These are phyloP conservation scores for Fistulinella prunicolor DNA, from an alignment of 768 basidiomycete genomes.

Conservation along the genomic window DNA sequence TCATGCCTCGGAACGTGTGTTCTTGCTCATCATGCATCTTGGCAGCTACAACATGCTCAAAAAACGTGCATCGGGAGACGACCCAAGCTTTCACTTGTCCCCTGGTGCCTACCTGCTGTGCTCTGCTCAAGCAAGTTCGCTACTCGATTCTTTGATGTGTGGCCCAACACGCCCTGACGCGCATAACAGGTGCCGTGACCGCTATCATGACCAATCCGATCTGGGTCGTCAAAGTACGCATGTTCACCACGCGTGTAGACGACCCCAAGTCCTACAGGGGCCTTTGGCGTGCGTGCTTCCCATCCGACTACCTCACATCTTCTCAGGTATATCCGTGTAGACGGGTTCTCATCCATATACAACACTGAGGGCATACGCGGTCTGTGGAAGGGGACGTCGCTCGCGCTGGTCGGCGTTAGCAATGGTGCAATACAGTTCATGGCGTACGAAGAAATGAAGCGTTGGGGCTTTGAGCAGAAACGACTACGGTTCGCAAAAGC, in stretches of 20 bases:
- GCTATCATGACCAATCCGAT: conserved; percentile 95
- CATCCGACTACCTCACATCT: background rate
- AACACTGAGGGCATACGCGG: conserved; percentile 73
- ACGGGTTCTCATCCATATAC: conserved; percentile 72
- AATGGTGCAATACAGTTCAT: conserved; percentile 97
- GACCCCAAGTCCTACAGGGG: conserved; percentile 75
- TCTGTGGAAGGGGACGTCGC: conserved; percentile 80
- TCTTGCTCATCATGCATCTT: conserved; percentile 3
- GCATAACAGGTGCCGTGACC: conserved; percentile 74
- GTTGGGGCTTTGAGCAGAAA: conserved; percentile 82
- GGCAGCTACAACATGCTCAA: conserved; percentile 92
- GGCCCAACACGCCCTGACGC: conserved; percentile 12
- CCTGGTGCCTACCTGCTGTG: conserved; percentile 81
- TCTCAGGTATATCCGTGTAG: conserved; percentile 31
- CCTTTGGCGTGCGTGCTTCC: conserved; percentile 55
- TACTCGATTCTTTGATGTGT: conserved; percentile 16
- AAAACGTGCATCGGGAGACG: conserved; percentile 66
- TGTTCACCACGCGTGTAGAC: conserved; percentile 78
- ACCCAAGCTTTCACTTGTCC: conserved; percentile 64
- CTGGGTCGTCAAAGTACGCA: conserved; percentile 96
- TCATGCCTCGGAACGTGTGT: background rate
- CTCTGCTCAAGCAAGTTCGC: conserved; percentile 95
- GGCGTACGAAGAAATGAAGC: conserved; percentile 94
- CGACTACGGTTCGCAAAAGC: conserved; percentile 54
- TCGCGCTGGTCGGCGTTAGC: conserved; percentile 89